A percentile compares a stretch with the other conserved stretches of the same genome.
These are phyloP conservation scores for Acanthochlamys bracteata DNA, from an alignment of 106 monocot genomes.

Conservation along the genomic window DNA sequence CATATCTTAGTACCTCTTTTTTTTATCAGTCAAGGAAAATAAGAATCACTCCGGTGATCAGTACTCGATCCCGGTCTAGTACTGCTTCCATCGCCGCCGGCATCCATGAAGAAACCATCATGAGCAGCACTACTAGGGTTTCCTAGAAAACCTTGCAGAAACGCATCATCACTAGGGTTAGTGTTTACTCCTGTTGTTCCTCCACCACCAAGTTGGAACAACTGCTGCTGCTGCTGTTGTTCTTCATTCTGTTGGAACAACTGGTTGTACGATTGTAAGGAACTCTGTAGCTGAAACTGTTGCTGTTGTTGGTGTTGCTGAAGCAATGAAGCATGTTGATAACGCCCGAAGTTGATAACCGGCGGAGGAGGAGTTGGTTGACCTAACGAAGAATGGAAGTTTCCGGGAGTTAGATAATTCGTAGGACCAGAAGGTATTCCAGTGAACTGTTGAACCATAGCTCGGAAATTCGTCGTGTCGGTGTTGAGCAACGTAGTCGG, in stretches of 20 bases:
- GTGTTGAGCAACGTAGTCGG: constrained; percentile 64
- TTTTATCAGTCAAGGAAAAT: neutral
- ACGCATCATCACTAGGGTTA: neutral
- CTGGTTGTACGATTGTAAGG: no score
- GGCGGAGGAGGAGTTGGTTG: neutral
- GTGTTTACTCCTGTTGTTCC: neutral
- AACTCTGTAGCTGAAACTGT: no score
- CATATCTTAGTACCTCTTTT: neutral
- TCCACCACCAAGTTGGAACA: neutral
- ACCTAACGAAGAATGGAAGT: neutral
- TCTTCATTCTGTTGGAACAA: no score
- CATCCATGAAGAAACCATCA: no score
- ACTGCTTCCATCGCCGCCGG: no score
- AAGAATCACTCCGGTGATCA: constrained; percentile 2
- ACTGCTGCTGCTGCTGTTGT: neutral
- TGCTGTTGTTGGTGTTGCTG: constrained; percentile 15
- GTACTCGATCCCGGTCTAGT: neutral
- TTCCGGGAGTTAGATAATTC: neutral
- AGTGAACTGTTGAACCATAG: constrained; percentile 71
- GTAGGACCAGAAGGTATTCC: constrained; percentile 28
- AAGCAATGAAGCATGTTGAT: neutral
- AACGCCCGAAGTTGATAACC: constrained; percentile 3
- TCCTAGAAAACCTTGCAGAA: neutral
- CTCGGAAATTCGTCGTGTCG: constrained; percentile 57
- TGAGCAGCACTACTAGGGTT: neutral